Evolutionary conservation across 1,139 yeast species (phyloP).

Genomic region (Barnettozyma hawaiiensis): DNA sequence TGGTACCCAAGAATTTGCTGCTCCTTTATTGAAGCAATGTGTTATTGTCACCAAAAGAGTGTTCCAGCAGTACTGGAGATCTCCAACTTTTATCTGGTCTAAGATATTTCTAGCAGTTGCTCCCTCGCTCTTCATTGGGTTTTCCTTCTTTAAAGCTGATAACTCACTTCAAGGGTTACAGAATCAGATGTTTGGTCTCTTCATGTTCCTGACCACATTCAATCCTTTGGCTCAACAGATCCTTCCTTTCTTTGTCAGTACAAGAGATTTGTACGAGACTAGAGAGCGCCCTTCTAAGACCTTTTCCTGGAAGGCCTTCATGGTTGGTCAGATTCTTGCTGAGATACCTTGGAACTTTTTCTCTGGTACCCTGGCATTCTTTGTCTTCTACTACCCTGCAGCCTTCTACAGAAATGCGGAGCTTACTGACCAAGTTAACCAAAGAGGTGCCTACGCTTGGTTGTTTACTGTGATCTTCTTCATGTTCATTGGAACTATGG

Average conservation of each 20-base stretch:
- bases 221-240: slow-evolving; percentile 66
- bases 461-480: slow-evolving; percentile 49
- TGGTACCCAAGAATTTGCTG: slow-evolving; percentile 32
- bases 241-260: slow-evolving; percentile 57
- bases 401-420: slow-evolving; percentile 57
- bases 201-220: slow-evolving; percentile 62
- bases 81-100: slow-evolving; percentile 68
- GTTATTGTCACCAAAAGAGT: slow-evolving; percentile 47
- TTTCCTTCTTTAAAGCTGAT: slow-evolving; percentile 58
- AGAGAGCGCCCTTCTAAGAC: no score
- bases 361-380: no score
- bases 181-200: slow-evolving; percentile 63
- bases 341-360: no score
- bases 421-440: slow-evolving; percentile 45
- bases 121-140: slow-evolving; percentile 50
- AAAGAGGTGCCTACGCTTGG: slow-evolving; percentile 69
- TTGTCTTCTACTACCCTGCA: slow-evolving; percentile 73
- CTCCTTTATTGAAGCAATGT: slow-evolving; percentile 47
- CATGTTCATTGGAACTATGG: slow-evolving; percentile 58
- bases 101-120: slow-evolving; percentile 47
- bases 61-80: slow-evolving; percentile 65
- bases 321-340: no score
- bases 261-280: no score
- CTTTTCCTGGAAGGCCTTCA: no score
- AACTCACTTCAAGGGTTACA: slow-evolving; percentile 55